Evolutionary conservation across 306 rosid genomes (phyloP).

Genomic region (Lupinus albus): DNA sequence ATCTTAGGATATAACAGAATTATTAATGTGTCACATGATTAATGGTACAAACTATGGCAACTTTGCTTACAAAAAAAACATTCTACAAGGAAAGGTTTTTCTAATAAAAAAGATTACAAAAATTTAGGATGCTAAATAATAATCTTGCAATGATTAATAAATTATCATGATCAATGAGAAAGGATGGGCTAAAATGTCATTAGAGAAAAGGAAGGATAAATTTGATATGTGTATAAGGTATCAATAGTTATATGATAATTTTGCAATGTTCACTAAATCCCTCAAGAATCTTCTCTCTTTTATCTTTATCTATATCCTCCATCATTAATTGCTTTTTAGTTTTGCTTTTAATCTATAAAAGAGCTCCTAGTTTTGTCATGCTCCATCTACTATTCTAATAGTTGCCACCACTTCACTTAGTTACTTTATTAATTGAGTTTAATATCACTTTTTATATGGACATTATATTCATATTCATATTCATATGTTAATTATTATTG

Average conservation of each 20-base stretch:
- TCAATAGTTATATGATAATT: conserved; percentile 37
- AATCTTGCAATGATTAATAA: conserved; percentile 28
- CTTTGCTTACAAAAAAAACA: background rate
- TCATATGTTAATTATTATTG: too few species aligned
- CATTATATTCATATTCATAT: too few species aligned
- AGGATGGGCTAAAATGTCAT: background rate
- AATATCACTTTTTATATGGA: too few species aligned
- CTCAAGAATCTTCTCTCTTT: conserved; percentile 42
- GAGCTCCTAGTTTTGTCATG: conserved; percentile 42
- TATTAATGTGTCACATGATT: too few species aligned
- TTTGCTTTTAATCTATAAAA: conserved; percentile 29
- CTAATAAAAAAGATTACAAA: background rate
- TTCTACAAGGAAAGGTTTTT: background rate
- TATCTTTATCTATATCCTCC: conserved; percentile 43
- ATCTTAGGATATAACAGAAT: background rate
- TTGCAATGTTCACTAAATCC: conserved; percentile 31
- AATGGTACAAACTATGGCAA: background rate
- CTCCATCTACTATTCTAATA: conserved; percentile 33
- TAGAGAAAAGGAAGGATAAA: conserved; percentile 21
- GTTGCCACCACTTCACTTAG: background rate
- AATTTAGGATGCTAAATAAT: conserved; percentile 26
- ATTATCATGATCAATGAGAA: too few species aligned
- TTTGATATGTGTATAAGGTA: conserved; percentile 32
- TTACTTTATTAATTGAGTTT: conserved; percentile 34
- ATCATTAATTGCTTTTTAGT: conserved; percentile 48